Base-by-base conservation (phyloP, 1,139 yeast species). In the Saccharomyces pastorianus region DNA sequence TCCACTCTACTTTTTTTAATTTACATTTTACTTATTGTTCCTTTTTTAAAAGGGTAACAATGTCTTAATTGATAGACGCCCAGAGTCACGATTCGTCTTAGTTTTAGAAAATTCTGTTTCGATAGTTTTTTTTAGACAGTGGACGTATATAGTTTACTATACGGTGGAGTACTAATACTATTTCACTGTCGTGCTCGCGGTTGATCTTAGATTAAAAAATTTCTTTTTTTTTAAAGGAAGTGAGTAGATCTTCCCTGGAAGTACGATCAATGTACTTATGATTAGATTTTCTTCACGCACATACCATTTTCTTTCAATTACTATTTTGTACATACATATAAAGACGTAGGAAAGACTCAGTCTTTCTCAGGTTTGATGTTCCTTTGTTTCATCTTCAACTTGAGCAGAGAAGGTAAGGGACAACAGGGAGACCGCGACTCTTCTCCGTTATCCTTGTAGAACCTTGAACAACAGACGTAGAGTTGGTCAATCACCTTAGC, bases 1-100 rank as follows among this genome's bases (percentile, higher is more conserved):
- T n/a, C n/a, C n/a, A n/a, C n/a, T 20, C 23, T 20, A 20, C 23
- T 4, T 20, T 20, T 3, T 20, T 20, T 20, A 4, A 20, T 4
- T 14, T 46, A 17, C 46, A 48, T 41, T 32, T 23, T 13, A 49
- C 34, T n/a, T 20, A 23, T 20, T 20, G 23, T 20, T 20, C 3
- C 3, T 20, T 4, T 61, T 49, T 46, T 48, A 57, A 58, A 51
- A 49, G 51, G 54, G 55, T 71, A 73, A 80, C 88, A 84, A 85
- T 85, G 90, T 84, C 85, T 84, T 83, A 80, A 60, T 61, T 57
- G 68, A 73, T 79, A 85, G 95, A 87, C 91, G 85, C 93, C 95
- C 95, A 86, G 95, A 86, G 95, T 86, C 93, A 85, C 95, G 89
- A 73, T 67, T 64, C 67, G 68, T 62, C 59, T 63, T 59, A 56